Evolutionary conservation across 768 basidiomycete genomes (phyloP).

Genomic region (Rhizopogon sp.): DNA sequence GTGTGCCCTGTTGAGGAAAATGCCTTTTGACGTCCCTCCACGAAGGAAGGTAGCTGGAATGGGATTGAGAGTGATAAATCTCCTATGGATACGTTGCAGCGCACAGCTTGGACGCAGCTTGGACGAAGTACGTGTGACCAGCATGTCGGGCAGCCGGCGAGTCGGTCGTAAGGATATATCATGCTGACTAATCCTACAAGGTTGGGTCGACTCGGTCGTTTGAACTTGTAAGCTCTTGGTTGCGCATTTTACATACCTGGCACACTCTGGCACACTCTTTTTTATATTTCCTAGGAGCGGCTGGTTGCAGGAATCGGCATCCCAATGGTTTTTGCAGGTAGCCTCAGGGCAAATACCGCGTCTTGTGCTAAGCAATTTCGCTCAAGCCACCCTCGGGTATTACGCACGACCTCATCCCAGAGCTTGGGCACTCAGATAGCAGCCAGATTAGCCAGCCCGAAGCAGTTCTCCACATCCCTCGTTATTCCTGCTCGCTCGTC

Average conservation of each 20-base stretch:
- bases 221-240: no score
- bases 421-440: constrained; percentile 4
- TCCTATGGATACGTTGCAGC: neutral
- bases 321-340: constrained; percentile 19
- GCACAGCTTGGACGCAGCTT: neutral
- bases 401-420: constrained; percentile 8
- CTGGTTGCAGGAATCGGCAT: constrained; percentile 3
- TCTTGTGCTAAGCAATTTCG: constrained; percentile 10
- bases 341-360: constrained; percentile 10
- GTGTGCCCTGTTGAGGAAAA: constrained; percentile 51
- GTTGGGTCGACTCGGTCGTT: neutral
- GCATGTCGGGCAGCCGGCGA: neutral
- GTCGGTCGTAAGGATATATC: no score
- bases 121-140: neutral
- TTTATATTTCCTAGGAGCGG: constrained; percentile 1
- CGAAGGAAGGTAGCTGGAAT: constrained; percentile 44
- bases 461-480: constrained; percentile 23
- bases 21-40: constrained; percentile 76
- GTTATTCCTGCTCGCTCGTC: constrained; percentile 24
- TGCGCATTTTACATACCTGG: neutral
- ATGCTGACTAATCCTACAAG: neutral
- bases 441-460: constrained; percentile 9
- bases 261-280: neutral
- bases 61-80: neutral
- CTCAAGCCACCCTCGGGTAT: constrained; percentile 2